Evolutionary conservation across 2,329 filamentous ascomycete genomes (phyloP).

Genomic region (Aspergillus quadricinctus): DNA sequence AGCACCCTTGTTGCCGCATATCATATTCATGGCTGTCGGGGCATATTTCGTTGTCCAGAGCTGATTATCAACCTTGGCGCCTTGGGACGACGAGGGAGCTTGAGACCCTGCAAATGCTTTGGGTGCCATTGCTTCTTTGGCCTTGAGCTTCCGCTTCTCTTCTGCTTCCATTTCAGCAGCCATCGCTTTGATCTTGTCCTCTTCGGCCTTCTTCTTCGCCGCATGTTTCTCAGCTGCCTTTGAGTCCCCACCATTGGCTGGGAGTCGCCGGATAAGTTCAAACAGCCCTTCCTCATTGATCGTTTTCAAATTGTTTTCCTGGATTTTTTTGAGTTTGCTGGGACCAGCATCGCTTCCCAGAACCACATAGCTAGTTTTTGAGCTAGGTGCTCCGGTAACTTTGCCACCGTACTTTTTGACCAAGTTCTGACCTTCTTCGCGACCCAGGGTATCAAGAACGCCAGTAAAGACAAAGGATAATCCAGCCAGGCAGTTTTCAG

Average conservation of each 20-base stretch:
- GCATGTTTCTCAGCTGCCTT: slow-evolving; percentile 82
- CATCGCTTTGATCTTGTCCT: slow-evolving; percentile 74
- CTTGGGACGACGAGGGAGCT: slow-evolving; percentile 37
- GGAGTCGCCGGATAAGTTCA: slow-evolving; percentile 73
- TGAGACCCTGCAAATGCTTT: slow-evolving; percentile 45
- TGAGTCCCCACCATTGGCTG: slow-evolving; percentile 79
- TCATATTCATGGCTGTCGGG: slow-evolving; percentile 75
- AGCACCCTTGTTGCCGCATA: slow-evolving; percentile 87
- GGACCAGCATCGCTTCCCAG: slow-evolving; percentile 88
- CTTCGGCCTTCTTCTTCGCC: slow-evolving; percentile 79
- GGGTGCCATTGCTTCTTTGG: slow-evolving; percentile 33
- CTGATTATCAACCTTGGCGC: slow-evolving; percentile 53
- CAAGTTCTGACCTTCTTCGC: slow-evolving; percentile 78
- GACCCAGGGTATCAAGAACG: slow-evolving; percentile 70
- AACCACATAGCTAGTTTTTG: slow-evolving; percentile 91
- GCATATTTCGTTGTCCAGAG: slow-evolving; percentile 97
- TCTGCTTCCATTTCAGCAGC: slow-evolving; percentile 82
- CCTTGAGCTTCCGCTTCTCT: slow-evolving; percentile 51
- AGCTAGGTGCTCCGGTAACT: slow-evolving; percentile 77
- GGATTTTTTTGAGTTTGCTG: slow-evolving; percentile 85
- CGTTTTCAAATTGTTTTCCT: slow-evolving; percentile 73
- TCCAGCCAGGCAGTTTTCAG: slow-evolving; percentile 84
- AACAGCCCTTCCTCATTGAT: slow-evolving; percentile 94
- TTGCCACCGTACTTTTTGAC: slow-evolving; percentile 95
- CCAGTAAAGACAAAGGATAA: slow-evolving; percentile 95